Base-by-base conservation (phyloP, 495 filamentous ascomycete species). In the Aspergillus mulundensis region DNA sequence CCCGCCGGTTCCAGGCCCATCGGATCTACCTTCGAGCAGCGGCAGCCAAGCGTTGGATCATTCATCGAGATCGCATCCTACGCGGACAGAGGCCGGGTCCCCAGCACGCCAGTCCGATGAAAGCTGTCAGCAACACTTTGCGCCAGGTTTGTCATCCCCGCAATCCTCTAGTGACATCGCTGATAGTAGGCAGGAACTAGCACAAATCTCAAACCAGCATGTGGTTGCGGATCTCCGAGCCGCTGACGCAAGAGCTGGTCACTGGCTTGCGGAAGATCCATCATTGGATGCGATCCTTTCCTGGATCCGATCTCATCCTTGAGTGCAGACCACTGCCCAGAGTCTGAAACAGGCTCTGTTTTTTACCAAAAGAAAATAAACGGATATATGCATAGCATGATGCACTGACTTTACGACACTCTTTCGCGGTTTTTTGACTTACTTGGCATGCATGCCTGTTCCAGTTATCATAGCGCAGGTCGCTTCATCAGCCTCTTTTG, bases 1-100 rank as follows among this genome's bases (percentile, higher is more conserved):
- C 87, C 16, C 84, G 91, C 50, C 83, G 91, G 48, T 91, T 95
- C 77, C 86, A 89, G 69, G 89, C 82, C 34, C 90, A 94, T 67
- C 89, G 87, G 69, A 90, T 91, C 57, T 92, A 92, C 61, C 80
- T 93, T 16, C 85, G 87, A 24, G 87, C 88, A 39, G 82, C 82
- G 5, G 89, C 90, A 14, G 89, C 85, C 18, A 82, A 84, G 62
- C 80, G 89, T 66, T 96, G 91, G 91, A 73, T 88, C 60, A 86
- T 89, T 59, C 81, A 85, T 62, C 81, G 91, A 38, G 78, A 85
- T 18, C 74, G 76, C 34, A 75, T 90, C 42, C 76, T 93, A 23
- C 78, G 83, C 59, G 87, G 87, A 39, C 78, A 83, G 56, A 76
- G 76, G 58, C 81, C 87, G 46, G 78, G 79, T 49, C 68, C 78